Percentiles rank a stretch among this genome's conserved stretches.
Evolutionary conservation across 2,329 filamentous ascomycete genomes (phyloP).

Genomic region (Penicillium sp.): DNA sequence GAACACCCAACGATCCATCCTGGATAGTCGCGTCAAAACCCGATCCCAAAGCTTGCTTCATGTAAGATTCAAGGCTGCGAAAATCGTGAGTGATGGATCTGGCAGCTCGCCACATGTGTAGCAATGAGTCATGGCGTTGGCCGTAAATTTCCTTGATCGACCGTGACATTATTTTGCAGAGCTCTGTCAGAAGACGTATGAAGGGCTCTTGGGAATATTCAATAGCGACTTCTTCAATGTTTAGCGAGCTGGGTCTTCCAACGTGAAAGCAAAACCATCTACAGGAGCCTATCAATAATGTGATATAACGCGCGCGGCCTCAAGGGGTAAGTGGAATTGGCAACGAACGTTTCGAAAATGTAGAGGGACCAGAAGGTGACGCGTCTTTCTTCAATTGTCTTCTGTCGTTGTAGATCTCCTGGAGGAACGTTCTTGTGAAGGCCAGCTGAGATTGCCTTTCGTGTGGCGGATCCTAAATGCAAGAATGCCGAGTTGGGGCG

Average conservation of each 20-base stretch:
- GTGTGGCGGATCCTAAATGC: slow-evolving; percentile 35
- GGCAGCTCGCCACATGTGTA: slow-evolving; percentile 35
- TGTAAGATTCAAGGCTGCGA: slow-evolving; percentile 21
- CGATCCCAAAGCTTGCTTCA: slow-evolving; percentile 27
- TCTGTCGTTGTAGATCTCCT: slow-evolving; percentile 25
- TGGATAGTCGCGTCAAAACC: slow-evolving; percentile 33
- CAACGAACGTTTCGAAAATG: slow-evolving; percentile 40
- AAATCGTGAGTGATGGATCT: slow-evolving; percentile 29
- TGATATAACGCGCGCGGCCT: too few relatives aligned
- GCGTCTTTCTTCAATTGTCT: slow-evolving; percentile 34
- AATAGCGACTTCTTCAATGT: slow-evolving; percentile 33
- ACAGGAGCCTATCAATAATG: not conserved
- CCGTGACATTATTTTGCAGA: slow-evolving; percentile 38
- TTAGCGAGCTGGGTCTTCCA: slow-evolving; percentile 39
- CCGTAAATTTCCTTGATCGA: slow-evolving; percentile 40
- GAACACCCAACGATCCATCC: slow-evolving; percentile 36
- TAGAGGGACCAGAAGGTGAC: slow-evolving; percentile 39
- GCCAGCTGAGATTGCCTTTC: slow-evolving; percentile 42
- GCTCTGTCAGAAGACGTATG: slow-evolving; percentile 30
- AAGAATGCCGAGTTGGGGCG: slow-evolving; percentile 42
- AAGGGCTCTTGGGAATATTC: slow-evolving; percentile 38
- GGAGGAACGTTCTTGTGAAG: slow-evolving; percentile 39
- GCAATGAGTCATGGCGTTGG: slow-evolving; percentile 35
- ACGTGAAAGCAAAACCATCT: slow-evolving; percentile 43
- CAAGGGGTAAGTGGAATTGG: too few relatives aligned